Percentiles rank a stretch among this genome's conserved stretches.
phyloP scores from a whole-genome alignment of 192 early-diverging fungal species.

The Backusella australiensis region DNA sequence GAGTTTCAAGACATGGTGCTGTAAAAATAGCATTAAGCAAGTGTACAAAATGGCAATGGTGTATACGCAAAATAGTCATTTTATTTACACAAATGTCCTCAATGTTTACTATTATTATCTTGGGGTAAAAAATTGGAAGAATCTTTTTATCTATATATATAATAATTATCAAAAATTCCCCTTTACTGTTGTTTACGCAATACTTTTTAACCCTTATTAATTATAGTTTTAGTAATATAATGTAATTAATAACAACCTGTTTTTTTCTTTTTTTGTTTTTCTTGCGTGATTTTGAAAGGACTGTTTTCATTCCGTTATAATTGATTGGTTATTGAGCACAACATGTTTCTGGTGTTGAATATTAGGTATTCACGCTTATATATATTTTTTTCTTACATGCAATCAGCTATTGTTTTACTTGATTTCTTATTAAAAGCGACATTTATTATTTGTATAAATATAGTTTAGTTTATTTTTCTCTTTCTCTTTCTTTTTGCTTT shows the following conservation, averaged over 20 bases:
- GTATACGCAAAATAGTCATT: too few relatives aligned
- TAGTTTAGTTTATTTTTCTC: background rate
- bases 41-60: background rate
- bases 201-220: too few relatives aligned
- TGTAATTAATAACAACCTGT: background rate
- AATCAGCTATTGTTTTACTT: background rate
- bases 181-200: too few relatives aligned
- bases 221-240: too few relatives aligned
- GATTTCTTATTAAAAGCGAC: background rate
- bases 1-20: background rate
- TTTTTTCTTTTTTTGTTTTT: background rate
- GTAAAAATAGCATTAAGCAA: background rate
- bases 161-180: too few relatives aligned
- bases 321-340: background rate
- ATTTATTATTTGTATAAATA: background rate
- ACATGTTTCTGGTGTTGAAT: conserved; percentile 4
- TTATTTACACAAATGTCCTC: too few relatives aligned
- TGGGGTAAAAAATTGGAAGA: too few relatives aligned
- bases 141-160: too few relatives aligned
- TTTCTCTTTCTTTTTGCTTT: too few relatives aligned
- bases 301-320: background rate
- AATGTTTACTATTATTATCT: too few relatives aligned
- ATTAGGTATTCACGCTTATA: background rate
- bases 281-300: background rate
- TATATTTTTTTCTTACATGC: too few relatives aligned